Evolutionary conservation across 2,329 filamentous ascomycete species (phyloP).

Genomic region (Gremmenia infestans): DNA sequence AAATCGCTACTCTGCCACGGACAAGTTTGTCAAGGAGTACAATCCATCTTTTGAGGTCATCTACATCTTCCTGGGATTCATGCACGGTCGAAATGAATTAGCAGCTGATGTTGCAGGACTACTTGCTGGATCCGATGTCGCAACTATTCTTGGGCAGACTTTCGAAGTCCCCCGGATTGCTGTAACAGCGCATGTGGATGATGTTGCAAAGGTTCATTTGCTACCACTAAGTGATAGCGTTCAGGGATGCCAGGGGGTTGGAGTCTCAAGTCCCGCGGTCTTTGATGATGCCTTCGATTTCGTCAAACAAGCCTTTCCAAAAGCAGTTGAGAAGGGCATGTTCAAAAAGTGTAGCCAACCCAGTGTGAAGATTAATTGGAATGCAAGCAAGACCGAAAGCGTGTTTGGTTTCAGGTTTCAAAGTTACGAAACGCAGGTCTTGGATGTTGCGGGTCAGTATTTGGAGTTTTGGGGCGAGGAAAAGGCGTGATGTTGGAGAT

Average conservation of each 20-base stretch:
- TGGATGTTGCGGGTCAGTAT: conserved; percentile 16
- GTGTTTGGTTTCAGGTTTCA: conserved; percentile 15
- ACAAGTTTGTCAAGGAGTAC: conserved; percentile 19
- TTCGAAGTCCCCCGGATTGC: conserved; percentile 1
- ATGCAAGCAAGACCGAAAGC: conserved; percentile 13
- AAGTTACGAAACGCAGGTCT: conserved; percentile 14
- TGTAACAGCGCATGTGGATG: conserved; percentile 18
- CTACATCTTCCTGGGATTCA: conserved; percentile 14
- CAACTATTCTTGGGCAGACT: background rate
- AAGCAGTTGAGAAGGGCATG: conserved; percentile 18
- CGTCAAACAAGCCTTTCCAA: conserved; percentile 15
- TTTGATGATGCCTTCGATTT: conserved; percentile 22
- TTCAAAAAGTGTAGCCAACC: conserved; percentile 8
- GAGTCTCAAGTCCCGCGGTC: conserved; percentile 4
- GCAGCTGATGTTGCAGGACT: conserved; percentile 10
- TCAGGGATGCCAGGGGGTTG: conserved; percentile 14
- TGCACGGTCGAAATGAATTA: conserved; percentile 14
- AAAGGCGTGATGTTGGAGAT: conserved; percentile 1
- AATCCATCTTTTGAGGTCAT: conserved; percentile 15
- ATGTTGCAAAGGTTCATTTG: conserved; percentile 20
- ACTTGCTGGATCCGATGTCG: background rate
- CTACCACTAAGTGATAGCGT: conserved; percentile 14
- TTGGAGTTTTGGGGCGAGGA: conserved; percentile 11
- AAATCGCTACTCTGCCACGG: conserved; percentile 24
- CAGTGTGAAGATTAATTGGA: conserved; percentile 5